These are phyloP conservation scores for Prototheca cutis DNA, from an alignment of 163 green algal species.

Conservation along the genomic window DNA sequence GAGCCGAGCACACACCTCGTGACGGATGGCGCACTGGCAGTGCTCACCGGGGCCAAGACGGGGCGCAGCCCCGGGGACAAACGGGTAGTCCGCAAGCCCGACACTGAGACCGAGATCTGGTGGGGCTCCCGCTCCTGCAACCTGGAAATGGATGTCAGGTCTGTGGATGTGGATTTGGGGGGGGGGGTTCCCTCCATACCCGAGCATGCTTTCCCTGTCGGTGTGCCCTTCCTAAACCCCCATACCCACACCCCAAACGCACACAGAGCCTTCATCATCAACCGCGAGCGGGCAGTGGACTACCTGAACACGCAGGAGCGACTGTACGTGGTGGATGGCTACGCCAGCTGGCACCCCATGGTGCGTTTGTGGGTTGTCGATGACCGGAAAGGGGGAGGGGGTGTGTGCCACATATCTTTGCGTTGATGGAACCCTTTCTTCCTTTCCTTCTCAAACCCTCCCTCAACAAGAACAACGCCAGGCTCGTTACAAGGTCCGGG, in stretches of 20 bases:
- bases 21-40: slow-evolving; percentile 59
- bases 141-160: slow-evolving; percentile 67
- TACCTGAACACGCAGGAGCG: slow-evolving; percentile 81
- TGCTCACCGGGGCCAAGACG: slow-evolving; percentile 75
- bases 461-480: not conserved
- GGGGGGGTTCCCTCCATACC: not conserved
- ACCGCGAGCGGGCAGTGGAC: slow-evolving; percentile 69
- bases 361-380: slow-evolving; percentile 72
- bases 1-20: slow-evolving; percentile 69
- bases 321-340: slow-evolving; percentile 79
- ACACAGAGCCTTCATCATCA: slow-evolving; percentile 59
- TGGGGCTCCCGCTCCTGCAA: slow-evolving; percentile 70
- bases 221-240: not conserved
- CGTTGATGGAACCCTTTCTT: not conserved
- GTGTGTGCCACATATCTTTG: slow-evolving; percentile 37
- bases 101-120: slow-evolving; percentile 75
- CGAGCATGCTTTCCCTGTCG: not conserved
- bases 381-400: slow-evolving; percentile 78
- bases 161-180: not conserved
- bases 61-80: slow-evolving; percentile 75
- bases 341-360: slow-evolving; percentile 47
- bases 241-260: not conserved
- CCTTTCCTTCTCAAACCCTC: not conserved
- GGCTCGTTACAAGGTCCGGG: slow-evolving; percentile 55
- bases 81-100: slow-evolving; percentile 72